These are phyloP conservation scores for Pueraria montana DNA, from an alignment of 306 rosid species.

Conservation along the genomic window DNA sequence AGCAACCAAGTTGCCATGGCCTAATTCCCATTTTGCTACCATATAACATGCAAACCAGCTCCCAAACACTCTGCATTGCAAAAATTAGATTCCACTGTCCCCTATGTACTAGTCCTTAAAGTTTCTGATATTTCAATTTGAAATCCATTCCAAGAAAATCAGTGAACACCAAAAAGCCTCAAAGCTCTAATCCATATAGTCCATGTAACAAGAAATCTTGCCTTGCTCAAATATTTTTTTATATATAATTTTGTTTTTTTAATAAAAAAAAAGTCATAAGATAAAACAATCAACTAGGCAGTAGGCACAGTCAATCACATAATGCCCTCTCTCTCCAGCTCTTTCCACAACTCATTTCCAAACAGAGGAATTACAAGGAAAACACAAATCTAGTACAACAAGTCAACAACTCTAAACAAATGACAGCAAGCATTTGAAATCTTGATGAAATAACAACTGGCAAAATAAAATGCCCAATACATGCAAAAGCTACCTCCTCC, in stretches of 20 bases:
- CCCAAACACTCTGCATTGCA: conserved; percentile 9
- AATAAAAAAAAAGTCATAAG: neutral
- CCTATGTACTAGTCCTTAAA: conserved; percentile 14
- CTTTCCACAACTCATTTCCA: conserved; percentile 22
- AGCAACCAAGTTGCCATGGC: conserved; percentile 9
- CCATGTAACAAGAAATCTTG: neutral
- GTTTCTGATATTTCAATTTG: conserved; percentile 8
- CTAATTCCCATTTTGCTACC: conserved; percentile 38
- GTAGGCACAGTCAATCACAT: neutral
- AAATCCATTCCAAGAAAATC: conserved; percentile 19
- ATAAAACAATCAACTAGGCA: conserved; percentile 27
- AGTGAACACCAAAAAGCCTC: neutral
- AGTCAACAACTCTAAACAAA: conserved; percentile 27
- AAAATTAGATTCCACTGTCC: conserved; percentile 35
- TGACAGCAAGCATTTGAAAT: conserved; percentile 27
- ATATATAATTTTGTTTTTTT: neutral
- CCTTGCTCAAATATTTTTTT: neutral
- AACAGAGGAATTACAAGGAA: conserved; percentile 21
- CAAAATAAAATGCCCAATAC: conserved; percentile 36
- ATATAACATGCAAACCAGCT: conserved; percentile 30
- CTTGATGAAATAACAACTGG: conserved; percentile 16
- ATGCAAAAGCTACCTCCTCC: conserved; percentile 80
- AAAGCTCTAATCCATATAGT: conserved; percentile 16
- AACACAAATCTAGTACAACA: neutral
- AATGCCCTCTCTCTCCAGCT: neutral